These are phyloP conservation scores for Hypoxylon rubiginosum DNA, from an alignment of 2,329 filamentous ascomycete species.

Conservation along the genomic window DNA sequence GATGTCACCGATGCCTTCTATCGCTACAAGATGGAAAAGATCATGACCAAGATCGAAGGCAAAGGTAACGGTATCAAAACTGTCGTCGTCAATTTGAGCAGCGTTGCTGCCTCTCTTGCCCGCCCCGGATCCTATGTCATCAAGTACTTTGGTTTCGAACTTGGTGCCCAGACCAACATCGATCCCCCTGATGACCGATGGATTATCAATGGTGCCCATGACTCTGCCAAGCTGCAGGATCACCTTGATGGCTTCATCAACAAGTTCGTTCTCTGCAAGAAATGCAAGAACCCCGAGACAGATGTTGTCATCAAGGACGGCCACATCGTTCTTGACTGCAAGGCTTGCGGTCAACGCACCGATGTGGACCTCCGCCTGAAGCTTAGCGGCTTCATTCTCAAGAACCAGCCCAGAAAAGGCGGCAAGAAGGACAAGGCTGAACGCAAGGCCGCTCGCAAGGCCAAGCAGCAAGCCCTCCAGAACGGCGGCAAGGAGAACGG, in stretches of 20 bases:
- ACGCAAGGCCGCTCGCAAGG: conserved; percentile 90
- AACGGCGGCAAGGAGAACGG: conserved; percentile 68
- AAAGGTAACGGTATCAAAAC: conserved; percentile 99
- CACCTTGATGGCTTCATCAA: conserved; percentile 98
- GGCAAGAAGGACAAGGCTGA: conserved; percentile 94
- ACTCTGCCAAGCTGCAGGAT: conserved; percentile 94
- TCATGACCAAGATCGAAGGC: conserved; percentile 99
- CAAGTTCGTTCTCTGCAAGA: conserved; percentile 99
- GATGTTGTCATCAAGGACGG: conserved; percentile 96
- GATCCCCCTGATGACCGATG: conserved; percentile 98
- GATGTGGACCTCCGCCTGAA: conserved; percentile 95
- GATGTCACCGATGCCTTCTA: conserved; percentile 99
- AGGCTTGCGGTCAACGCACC: conserved; percentile 94
- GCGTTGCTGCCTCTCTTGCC: conserved; percentile 90
- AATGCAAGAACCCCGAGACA: conserved; percentile 99
- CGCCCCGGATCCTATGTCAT: conserved; percentile 95
- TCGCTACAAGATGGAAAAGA: conserved; percentile 99
- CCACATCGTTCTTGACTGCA: conserved; percentile 94
- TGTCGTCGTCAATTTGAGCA: conserved; percentile 96
- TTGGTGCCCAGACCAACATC: conserved; percentile 98
- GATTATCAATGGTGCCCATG: conserved; percentile 99
- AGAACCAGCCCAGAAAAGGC: conserved; percentile 92
- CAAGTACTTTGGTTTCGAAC: conserved; percentile 99
- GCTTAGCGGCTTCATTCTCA: conserved; percentile 96
- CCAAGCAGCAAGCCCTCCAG: conserved; percentile 78